Evolutionary conservation across 768 basidiomycete genomes (phyloP).

Genomic region (Panellus pusillus): DNA sequence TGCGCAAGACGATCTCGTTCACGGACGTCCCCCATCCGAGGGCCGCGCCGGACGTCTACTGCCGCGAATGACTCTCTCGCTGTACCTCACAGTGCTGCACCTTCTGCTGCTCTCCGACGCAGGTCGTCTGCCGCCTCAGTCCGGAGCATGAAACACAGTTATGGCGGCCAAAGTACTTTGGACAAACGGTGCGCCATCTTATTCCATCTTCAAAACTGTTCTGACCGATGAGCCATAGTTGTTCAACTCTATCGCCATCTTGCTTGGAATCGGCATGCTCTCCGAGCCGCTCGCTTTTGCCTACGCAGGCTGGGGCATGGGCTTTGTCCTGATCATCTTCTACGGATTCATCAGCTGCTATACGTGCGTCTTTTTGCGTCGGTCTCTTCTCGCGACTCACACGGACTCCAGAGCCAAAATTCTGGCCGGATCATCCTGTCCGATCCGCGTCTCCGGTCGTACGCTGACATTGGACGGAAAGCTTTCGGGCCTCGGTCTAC

Average conservation of each 20-base stretch:
- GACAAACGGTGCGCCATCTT: slow-evolving; percentile 57
- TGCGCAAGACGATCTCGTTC: slow-evolving; percentile 20
- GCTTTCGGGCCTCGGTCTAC: slow-evolving; percentile 82
- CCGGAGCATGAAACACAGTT: slow-evolving; percentile 24
- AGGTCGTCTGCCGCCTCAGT: slow-evolving; percentile 31
- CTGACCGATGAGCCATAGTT: slow-evolving; percentile 43
- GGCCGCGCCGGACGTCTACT: neutral
- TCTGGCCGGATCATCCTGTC: slow-evolving; percentile 73
- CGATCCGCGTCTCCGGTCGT: slow-evolving; percentile 75
- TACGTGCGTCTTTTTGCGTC: slow-evolving; percentile 57
- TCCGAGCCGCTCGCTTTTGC: slow-evolving; percentile 91
- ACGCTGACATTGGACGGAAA: slow-evolving; percentile 88
- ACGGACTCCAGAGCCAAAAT: slow-evolving; percentile 70
- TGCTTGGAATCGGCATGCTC: slow-evolving; percentile 88
- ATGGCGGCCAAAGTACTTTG: slow-evolving; percentile 68
- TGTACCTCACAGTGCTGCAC: neutral
- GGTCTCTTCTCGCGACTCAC: neutral
- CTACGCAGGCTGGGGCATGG: slow-evolving; percentile 89
- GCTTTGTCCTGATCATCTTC: slow-evolving; percentile 69
- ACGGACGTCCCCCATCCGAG: slow-evolving; percentile 16
- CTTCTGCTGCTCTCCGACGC: slow-evolving; percentile 22
- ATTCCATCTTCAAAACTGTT: neutral
- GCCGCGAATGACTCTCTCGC: slow-evolving; percentile 9
- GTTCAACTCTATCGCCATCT: slow-evolving; percentile 87
- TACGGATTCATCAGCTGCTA: slow-evolving; percentile 87